Base-by-base conservation (phyloP, 2,329 filamentous ascomycete genomes). In the Lachnellula arida region DNA sequence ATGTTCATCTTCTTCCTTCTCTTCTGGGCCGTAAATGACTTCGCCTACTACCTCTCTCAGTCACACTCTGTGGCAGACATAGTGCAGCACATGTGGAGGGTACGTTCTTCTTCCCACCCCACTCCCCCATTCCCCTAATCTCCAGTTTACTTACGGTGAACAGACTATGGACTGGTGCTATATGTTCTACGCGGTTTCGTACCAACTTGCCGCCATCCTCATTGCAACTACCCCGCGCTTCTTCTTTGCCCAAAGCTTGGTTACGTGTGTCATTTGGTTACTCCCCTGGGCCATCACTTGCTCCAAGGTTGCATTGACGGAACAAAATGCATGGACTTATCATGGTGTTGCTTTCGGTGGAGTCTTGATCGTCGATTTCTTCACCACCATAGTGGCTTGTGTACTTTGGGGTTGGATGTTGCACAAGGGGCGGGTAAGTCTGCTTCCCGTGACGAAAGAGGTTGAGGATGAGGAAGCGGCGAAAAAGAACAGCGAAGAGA, bases 241-340 rank as follows among this genome's bases (percentile, higher is more conserved):
- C 85, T 90, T 88, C 65, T 73, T 89, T 0, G 82, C 79, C 55
- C 86, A 89, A 67, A 84, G 82, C 3, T 70, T 90, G 1, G 78
- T 73, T 0, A 87, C 85, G 5, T 89, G 89, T 63, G 49, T 90
- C 0, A 67, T 86, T 0, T 89, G 85, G 66, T 85, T 89, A 0
- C 70, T 91, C 3, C 86, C 86, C 0, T 90, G 86, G 85, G 85
- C 86, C 0, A 81, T 90, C 40, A 83, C 79, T 0, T 83, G 80
- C 56, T 80, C 77, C 49, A 74, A 72, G 5, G 71, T 70, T 15
- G 53, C 70, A 2, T 70, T 86, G 46, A 75, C 77, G 5, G 67
- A 73, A 2, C 70, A 71, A 0, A 79, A 83, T 63, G 85, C 86
- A 0, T 89, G 85, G 86, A 83, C 76, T 0, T 89, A 85, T 65